phyloP scores from a whole-genome alignment of 2,329 filamentous ascomycete species.

The Fusarium xylarioides region DNA sequence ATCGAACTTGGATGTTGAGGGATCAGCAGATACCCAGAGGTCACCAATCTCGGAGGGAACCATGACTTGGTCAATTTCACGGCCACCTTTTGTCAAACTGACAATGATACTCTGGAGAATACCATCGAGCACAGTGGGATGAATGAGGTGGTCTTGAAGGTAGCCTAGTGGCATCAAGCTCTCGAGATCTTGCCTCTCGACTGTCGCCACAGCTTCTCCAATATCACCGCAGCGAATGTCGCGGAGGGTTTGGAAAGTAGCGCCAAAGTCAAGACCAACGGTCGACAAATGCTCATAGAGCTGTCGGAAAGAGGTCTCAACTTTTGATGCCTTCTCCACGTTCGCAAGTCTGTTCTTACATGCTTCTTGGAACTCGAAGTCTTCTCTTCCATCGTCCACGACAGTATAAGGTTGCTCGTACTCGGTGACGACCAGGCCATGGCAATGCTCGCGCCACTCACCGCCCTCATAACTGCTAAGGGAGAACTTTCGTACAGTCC shows the following conservation, averaged over 20 bases:
- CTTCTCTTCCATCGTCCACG: not conserved
- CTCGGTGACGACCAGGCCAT: not conserved
- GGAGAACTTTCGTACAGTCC: not conserved
- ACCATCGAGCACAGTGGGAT: not conserved
- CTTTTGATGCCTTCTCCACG: not conserved
- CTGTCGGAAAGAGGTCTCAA: not conserved
- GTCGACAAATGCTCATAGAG: constrained; percentile 1
- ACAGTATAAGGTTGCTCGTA: constrained; percentile 2
- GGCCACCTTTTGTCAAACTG: not conserved
- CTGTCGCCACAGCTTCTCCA: not conserved
- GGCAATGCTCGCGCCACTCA: constrained; percentile 1
- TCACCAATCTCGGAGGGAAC: not conserved
- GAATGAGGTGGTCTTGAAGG: not conserved
- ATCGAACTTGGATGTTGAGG: not conserved
- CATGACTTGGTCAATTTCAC: constrained; percentile 5
- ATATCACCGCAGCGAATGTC: not conserved
- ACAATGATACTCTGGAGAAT: constrained; percentile 6
- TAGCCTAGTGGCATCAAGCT: not conserved
- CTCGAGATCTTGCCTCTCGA: not conserved
- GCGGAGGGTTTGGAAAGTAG: not conserved
- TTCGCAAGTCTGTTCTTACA: not conserved
- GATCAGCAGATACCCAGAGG: constrained; percentile 1
- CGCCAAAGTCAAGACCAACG: constrained; percentile 3
- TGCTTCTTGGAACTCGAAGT: not conserved
- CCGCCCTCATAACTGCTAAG: not conserved